These are phyloP conservation scores for Ophiostoma triangulosporum DNA, from an alignment of 2,329 filamentous ascomycete genomes.

Conservation along the genomic window DNA sequence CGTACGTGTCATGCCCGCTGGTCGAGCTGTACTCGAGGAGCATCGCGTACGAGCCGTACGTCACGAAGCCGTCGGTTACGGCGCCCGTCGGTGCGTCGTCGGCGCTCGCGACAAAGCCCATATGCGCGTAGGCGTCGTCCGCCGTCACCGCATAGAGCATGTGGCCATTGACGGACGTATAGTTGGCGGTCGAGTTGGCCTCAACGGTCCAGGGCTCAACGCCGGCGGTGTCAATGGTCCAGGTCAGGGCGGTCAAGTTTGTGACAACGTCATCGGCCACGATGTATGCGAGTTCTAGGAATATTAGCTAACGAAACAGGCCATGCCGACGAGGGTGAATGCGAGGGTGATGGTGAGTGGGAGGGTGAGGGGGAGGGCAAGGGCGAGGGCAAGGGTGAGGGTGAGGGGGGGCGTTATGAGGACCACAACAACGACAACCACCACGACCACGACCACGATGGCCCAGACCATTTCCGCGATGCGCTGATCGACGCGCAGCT, in stretches of 20 bases:
- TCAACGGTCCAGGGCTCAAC: conserved; percentile 3
- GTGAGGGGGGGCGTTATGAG: neutral
- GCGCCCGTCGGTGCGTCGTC: neutral
- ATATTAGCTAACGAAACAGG: neutral
- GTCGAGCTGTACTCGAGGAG: neutral
- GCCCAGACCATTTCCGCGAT: too few relatives aligned
- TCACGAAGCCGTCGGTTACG: conserved; percentile 1
- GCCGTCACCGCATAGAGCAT: neutral
- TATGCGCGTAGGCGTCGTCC: neutral
- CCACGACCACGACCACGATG: too few relatives aligned
- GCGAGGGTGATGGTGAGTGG: neutral
- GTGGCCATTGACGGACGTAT: neutral
- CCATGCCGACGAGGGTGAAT: neutral
- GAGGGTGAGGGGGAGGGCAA: neutral
- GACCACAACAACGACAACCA: too few relatives aligned
- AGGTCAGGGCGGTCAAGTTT: conserved; percentile 6
- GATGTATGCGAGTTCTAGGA: conserved; percentile 6
- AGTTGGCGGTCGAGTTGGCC: neutral
- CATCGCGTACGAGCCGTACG: conserved; percentile 8
- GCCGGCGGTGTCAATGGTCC: conserved; percentile 7
- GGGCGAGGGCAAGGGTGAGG: neutral
- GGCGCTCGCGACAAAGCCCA: neutral
- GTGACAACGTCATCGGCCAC: neutral
- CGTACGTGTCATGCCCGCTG: neutral
- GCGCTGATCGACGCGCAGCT: too few relatives aligned